Percentiles rank a stretch among this genome's conserved stretches.
phyloP scores from a whole-genome alignment of 768 basidiomycete genomes.

The Psilocybe tampanensis region DNA sequence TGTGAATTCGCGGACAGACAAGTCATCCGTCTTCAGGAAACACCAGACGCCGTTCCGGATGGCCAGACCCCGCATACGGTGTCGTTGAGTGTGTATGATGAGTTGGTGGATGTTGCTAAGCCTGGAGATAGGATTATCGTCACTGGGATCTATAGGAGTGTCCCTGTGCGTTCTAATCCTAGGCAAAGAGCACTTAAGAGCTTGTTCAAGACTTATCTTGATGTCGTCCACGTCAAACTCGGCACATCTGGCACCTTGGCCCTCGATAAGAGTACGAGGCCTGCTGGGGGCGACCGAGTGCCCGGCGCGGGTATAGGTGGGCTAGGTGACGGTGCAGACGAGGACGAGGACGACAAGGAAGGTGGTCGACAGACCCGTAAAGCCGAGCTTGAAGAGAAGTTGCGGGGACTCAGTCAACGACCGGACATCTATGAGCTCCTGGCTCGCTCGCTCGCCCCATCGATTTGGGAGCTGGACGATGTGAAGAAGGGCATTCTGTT shows the following conservation, averaged over 20 bases:
- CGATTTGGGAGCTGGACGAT: conserved; percentile 98
- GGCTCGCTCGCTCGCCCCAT: conserved; percentile 85
- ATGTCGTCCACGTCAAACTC: conserved; percentile 89
- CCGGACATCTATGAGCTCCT: conserved; percentile 89
- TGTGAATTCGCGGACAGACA: conserved; percentile 97
- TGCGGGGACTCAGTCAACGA: conserved; percentile 70
- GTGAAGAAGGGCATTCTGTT: conserved; percentile 98
- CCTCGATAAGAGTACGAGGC: conserved; percentile 78
- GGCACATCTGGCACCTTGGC: conserved; percentile 73
- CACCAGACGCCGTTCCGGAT: conserved; percentile 96
- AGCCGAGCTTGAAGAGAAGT: conserved; percentile 79
- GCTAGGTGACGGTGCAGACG: conserved; percentile 66
- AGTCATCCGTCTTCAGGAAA: conserved; percentile 94
- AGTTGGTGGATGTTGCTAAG: conserved; percentile 94
- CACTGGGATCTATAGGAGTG: conserved; percentile 92
- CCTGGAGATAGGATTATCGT: conserved; percentile 93
- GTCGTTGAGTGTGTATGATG: conserved; percentile 96
- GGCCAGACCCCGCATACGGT: conserved; percentile 99
- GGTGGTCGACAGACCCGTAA: conserved; percentile 46
- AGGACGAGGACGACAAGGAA: conserved; percentile 31
- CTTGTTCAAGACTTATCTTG: conserved; percentile 96
- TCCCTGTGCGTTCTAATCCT: conserved; percentile 94
- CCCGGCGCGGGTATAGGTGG: conserved; percentile 77
- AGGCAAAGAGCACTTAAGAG: conserved; percentile 90
- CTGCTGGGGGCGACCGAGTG: conserved; percentile 65